Conservation (phyloP, 2,329 filamentous ascomycete species). For the Aspergillus caelatus region DNA sequence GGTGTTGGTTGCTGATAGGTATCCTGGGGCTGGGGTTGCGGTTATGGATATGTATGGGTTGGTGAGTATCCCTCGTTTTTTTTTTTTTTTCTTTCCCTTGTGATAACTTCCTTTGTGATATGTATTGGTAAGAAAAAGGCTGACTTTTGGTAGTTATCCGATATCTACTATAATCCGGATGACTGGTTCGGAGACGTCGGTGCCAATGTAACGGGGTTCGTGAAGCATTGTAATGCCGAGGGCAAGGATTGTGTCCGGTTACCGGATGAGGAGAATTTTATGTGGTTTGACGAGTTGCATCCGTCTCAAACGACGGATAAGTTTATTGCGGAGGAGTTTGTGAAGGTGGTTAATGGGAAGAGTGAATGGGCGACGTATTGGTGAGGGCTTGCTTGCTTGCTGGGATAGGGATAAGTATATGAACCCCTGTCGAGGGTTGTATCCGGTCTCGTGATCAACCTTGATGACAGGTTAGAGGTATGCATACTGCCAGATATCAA, state of each 20-base stretch:
- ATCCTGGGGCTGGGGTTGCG: slow-evolving; percentile 61
- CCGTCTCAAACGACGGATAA: slow-evolving; percentile 66
- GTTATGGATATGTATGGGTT: slow-evolving; percentile 69
- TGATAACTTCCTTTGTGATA: not conserved
- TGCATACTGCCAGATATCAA: not conserved
- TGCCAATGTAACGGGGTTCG: slow-evolving; percentile 63
- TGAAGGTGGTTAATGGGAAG: slow-evolving; percentile 55
- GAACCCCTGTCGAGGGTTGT: not conserved
- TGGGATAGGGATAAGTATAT: not conserved
- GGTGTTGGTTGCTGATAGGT: slow-evolving; percentile 44
- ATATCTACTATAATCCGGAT: slow-evolving; percentile 65
- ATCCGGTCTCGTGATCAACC: not conserved
- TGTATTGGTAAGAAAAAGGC: not conserved
- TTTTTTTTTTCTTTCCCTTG: not conserved
- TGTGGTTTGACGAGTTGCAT: slow-evolving; percentile 78
- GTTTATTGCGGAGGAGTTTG: slow-evolving; percentile 60
- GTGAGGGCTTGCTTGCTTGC: slow-evolving; percentile 6
- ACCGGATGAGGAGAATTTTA: slow-evolving; percentile 51
- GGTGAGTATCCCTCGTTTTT: slow-evolving; percentile 33
- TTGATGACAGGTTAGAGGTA: not conserved
- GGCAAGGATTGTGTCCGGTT: slow-evolving; percentile 46
- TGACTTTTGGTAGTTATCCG: slow-evolving; percentile 32
- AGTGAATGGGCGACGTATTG: slow-evolving; percentile 35
- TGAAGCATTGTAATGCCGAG: slow-evolving; percentile 55
- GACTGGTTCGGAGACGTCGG: slow-evolving; percentile 65